A percentile compares a stretch with the other conserved stretches of the same genome.
These are phyloP conservation scores for Penicillium silybi DNA, from an alignment of 495 filamentous ascomycete genomes.

Conservation along the genomic window DNA sequence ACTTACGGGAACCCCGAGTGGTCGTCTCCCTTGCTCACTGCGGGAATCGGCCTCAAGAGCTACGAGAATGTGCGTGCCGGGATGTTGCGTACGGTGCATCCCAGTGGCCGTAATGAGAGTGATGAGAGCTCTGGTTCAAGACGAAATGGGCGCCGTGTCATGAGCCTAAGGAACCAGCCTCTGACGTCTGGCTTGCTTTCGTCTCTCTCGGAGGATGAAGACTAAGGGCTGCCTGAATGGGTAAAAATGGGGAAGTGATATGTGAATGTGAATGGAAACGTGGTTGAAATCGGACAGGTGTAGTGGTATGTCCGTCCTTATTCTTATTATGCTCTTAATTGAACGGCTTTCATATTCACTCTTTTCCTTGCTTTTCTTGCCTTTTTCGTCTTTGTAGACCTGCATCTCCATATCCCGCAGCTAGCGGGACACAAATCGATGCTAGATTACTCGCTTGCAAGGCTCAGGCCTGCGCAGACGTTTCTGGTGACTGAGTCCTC, in stretches of 20 bases:
- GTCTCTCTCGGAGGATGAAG: not conserved
- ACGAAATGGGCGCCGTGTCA: not conserved
- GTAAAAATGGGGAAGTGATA: not conserved
- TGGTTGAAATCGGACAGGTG: not conserved
- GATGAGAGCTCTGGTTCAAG: not conserved
- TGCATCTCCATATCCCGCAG: slow-evolving; percentile 9
- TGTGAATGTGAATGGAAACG: not conserved
- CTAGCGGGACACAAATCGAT: slow-evolving; percentile 5
- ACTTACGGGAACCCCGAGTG: not conserved
- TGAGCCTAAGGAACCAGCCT: slow-evolving; percentile 4
- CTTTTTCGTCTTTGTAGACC: not conserved
- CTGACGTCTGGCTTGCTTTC: not conserved
- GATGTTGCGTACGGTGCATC: slow-evolving; percentile 10
- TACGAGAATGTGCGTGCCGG: slow-evolving; percentile 5
- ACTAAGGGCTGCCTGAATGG: not conserved
- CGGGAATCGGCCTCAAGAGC: not conserved
- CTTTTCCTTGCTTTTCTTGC: not conserved
- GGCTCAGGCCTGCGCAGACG: slow-evolving; percentile 8
- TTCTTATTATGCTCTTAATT: not conserved
- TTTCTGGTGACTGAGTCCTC: slow-evolving; percentile 15
- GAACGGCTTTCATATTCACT: not conserved
- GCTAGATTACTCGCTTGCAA: slow-evolving; percentile 6
- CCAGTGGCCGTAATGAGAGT: not conserved
- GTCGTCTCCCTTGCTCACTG: not conserved
- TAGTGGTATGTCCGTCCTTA: not conserved